A percentile compares a stretch with the other conserved stretches of the same genome.
These are phyloP conservation scores for Aspergillus fumigatus DNA, from an alignment of 2,329 filamentous ascomycete genomes.

Conservation along the genomic window DNA sequence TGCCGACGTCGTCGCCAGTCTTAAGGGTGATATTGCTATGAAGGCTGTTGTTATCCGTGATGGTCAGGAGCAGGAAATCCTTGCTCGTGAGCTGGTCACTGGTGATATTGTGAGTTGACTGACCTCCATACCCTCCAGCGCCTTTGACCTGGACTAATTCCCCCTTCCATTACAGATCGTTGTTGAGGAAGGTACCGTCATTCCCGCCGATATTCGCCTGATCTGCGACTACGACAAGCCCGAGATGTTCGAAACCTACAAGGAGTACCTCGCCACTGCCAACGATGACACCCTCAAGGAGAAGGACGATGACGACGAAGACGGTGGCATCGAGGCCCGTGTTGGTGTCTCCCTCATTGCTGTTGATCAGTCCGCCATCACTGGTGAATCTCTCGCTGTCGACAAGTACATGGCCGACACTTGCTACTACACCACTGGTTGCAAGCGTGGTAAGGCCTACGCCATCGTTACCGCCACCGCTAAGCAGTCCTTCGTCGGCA, in stretches of 20 bases:
- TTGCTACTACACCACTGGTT: constrained; percentile 75
- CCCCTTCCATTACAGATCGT: constrained; percentile 46
- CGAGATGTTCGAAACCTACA: constrained; percentile 63
- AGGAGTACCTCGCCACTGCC: constrained; percentile 60
- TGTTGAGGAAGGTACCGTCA: constrained; percentile 66
- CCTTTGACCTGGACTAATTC: neutral
- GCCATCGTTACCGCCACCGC: constrained; percentile 64
- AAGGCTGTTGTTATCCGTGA: constrained; percentile 64
- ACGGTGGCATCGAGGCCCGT: constrained; percentile 51
- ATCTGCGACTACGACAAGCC: constrained; percentile 69
- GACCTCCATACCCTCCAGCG: no score
- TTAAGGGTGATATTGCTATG: constrained; percentile 77
- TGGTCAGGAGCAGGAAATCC: constrained; percentile 63
- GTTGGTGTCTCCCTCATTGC: constrained; percentile 63
- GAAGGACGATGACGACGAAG: constrained; percentile 53
- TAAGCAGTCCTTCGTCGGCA: constrained; percentile 70
- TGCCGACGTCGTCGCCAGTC: constrained; percentile 67
- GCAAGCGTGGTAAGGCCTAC: constrained; percentile 75
- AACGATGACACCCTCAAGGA: constrained; percentile 57
- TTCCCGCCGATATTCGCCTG: constrained; percentile 65
- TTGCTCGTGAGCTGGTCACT: constrained; percentile 67
- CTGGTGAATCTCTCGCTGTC: constrained; percentile 68
- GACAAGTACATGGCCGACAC: constrained; percentile 63
- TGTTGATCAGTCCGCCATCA: constrained; percentile 75
- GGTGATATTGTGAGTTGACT: constrained; percentile 63